Percentiles rank a stretch among this genome's conserved stretches.
These are phyloP conservation scores for Zygnema cylindricum DNA, from an alignment of 139 green algal species.

Conservation along the genomic window DNA sequence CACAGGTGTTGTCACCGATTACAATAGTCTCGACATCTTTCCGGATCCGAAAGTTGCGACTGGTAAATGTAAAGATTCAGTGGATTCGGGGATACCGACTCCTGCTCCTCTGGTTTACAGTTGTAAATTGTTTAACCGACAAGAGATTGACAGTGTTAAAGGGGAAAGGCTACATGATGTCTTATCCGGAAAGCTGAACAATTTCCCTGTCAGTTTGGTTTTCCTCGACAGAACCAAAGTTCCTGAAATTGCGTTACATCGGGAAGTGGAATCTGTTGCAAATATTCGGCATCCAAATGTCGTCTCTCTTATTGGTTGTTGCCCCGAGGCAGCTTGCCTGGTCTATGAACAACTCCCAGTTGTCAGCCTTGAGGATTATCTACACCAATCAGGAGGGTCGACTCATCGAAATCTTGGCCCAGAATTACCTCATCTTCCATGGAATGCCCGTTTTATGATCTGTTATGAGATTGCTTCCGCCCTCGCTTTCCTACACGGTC, in stretches of 20 bases:
- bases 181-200: too few species aligned
- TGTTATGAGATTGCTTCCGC: constrained; percentile 28
- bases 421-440: constrained; percentile 23
- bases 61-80: too few species aligned
- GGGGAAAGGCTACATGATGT: too few species aligned
- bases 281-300: constrained; percentile 28
- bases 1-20: too few species aligned
- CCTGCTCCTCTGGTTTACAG: too few species aligned
- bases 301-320: constrained; percentile 38
- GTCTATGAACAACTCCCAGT: constrained; percentile 24
- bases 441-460: constrained; percentile 35
- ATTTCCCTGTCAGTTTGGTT: too few species aligned
- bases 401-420: too few species aligned
- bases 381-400: neutral
- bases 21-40: too few species aligned
- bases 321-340: constrained; percentile 17
- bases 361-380: constrained; percentile 1
- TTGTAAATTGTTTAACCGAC: too few species aligned
- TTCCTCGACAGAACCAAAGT: neutral
- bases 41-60: too few species aligned
- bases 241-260: neutral
- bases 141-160: too few species aligned
- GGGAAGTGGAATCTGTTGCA: constrained; percentile 5
- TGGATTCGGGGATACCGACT: too few species aligned
- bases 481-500: constrained; percentile 44